Evolutionary conservation across 2,329 filamentous ascomycete genomes (phyloP).

Genomic region (Diaporthe citriasiana): DNA sequence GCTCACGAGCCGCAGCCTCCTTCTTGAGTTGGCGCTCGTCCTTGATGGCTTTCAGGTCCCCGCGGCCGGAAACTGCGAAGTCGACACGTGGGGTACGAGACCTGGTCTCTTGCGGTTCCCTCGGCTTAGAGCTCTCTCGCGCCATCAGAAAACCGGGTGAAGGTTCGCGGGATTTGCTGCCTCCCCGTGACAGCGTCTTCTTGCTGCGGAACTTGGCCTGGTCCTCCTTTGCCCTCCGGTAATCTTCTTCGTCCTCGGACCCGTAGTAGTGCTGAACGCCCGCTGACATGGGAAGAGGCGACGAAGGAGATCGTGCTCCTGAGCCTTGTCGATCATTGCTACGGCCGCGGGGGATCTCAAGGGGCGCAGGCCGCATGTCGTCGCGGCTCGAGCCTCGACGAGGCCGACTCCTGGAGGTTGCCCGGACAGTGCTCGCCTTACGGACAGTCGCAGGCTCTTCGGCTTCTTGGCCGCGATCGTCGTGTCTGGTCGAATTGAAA

Average conservation of each 20-base stretch:
- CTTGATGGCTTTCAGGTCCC: constrained; percentile 69
- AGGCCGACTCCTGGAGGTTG: constrained; percentile 48
- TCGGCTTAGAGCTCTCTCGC: constrained; percentile 48
- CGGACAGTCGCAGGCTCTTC: constrained; percentile 61
- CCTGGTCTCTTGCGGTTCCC: constrained; percentile 49
- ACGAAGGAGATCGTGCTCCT: constrained; percentile 80
- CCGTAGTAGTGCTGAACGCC: constrained; percentile 63
- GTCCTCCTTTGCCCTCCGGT: constrained; percentile 65
- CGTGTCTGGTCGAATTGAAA: constrained; percentile 47
- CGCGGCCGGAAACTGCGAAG: constrained; percentile 61
- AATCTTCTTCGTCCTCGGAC: constrained; percentile 77
- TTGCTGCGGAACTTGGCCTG: constrained; percentile 70
- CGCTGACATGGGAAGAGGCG: constrained; percentile 82
- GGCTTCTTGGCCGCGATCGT: constrained; percentile 47
- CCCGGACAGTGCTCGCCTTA: constrained; percentile 56
- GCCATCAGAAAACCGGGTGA: constrained; percentile 47
- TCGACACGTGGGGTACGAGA: constrained; percentile 53
- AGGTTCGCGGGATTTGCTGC: constrained; percentile 43
- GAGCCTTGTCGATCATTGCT: constrained; percentile 72
- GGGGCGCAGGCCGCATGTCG: constrained; percentile 58
- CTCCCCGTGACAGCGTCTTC: constrained; percentile 54
- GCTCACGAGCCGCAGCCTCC: constrained; percentile 83
- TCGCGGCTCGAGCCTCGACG: constrained; percentile 65
- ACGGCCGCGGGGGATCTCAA: constrained; percentile 70
- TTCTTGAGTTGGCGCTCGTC: constrained; percentile 76